Percentiles rank a stretch among this genome's conserved stretches.
Evolutionary conservation across 1,284 basidiomycete species (phyloP).

Genomic region (Ceratobasidium sp.): DNA sequence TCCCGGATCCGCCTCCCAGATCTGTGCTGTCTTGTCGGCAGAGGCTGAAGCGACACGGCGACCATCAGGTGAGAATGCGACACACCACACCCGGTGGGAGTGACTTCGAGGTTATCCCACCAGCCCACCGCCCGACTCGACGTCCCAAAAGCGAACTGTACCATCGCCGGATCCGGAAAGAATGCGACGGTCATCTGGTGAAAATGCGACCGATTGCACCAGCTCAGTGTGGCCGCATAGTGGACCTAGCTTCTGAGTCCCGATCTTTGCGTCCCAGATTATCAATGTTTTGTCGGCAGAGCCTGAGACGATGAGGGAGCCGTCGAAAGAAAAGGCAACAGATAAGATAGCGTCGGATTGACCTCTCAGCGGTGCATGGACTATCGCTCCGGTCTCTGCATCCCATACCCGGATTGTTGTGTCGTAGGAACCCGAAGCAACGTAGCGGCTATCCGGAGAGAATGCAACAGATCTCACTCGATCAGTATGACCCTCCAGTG

Average conservation of each 20-base stretch:
- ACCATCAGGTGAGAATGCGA: too few species aligned
- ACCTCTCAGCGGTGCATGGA: background rate
- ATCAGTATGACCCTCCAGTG: background rate
- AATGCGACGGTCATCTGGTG: background rate
- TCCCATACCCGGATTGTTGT: background rate
- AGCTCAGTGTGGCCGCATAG: background rate
- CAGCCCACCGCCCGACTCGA: too few species aligned
- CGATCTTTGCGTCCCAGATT: conserved; percentile 2
- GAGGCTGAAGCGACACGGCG: too few species aligned
- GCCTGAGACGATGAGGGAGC: background rate
- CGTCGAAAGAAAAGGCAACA: background rate
- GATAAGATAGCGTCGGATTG: background rate
- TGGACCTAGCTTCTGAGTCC: background rate
- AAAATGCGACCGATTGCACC: background rate
- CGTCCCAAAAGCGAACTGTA: background rate
- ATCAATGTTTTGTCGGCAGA: background rate
- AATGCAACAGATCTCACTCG: background rate
- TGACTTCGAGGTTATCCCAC: too few species aligned
- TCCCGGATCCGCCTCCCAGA: background rate
- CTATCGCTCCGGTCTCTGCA: background rate
- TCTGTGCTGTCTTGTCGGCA: background rate
- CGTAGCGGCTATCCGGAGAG: too few species aligned
- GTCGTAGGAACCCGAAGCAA: too few species aligned
- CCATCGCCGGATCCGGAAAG: background rate
- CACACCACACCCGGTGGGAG: too few species aligned